These are phyloP conservation scores for Lactarius tabidus DNA, from an alignment of 768 basidiomycete genomes.

Conservation along the genomic window DNA sequence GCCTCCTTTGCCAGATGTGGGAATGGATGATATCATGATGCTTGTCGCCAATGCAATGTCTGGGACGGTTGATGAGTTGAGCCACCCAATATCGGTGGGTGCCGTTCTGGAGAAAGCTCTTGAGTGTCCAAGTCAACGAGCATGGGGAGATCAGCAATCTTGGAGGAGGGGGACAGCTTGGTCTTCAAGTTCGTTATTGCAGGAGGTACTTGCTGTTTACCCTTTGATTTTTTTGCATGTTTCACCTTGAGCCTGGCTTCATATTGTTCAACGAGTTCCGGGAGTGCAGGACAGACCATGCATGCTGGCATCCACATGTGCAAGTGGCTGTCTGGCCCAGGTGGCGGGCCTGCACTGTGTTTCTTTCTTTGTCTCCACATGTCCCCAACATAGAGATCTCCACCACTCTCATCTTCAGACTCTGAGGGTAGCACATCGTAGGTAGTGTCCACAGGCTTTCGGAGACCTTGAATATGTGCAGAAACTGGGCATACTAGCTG, in stretches of 20 bases:
- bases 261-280: too few species aligned
- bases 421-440: slow-evolving; percentile 34
- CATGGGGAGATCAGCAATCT: slow-evolving; percentile 13
- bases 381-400: slow-evolving; percentile 31
- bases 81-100: too few species aligned
- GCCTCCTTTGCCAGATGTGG: background rate
- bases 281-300: background rate
- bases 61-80: background rate
- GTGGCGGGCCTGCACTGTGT: slow-evolving; percentile 39
- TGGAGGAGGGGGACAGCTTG: background rate
- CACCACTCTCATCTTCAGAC: slow-evolving; percentile 44
- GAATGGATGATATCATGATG: background rate
- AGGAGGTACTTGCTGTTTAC: background rate
- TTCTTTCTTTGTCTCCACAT: slow-evolving; percentile 38
- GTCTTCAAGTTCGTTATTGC: background rate
- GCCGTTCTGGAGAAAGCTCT: background rate
- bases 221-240: slow-evolving; percentile 10
- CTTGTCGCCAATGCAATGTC: background rate
- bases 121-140: background rate
- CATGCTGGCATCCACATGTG: background rate
- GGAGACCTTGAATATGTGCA: slow-evolving; percentile 59
- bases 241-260: slow-evolving; percentile 42
- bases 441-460: slow-evolving; percentile 36
- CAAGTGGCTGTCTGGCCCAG: slow-evolving; percentile 40
- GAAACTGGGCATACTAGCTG: slow-evolving; percentile 62